phyloP scores from a whole-genome alignment of 805 yeast species.

The Tetrapisispora fleetii region DNA sequence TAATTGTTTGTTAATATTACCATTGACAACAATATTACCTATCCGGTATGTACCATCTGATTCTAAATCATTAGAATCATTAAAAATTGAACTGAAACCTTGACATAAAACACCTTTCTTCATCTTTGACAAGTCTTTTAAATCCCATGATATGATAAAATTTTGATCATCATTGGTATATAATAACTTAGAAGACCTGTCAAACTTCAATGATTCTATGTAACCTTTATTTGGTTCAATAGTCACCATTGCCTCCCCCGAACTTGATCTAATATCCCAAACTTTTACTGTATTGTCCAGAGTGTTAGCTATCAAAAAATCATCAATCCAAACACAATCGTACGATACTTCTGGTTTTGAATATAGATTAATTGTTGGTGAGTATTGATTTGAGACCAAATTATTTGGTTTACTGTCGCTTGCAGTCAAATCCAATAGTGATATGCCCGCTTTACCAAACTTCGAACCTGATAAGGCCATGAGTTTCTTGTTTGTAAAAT shows the following conservation, averaged over 20 bases:
- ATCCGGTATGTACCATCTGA: conserved; percentile 14
- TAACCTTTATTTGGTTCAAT: conserved; percentile 18
- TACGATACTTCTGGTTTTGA: conserved; percentile 3
- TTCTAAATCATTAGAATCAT: conserved; percentile 3
- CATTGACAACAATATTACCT: conserved; percentile 21
- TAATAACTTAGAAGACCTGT: conserved; percentile 8
- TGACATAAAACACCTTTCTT: conserved; percentile 14
- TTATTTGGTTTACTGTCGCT: conserved; percentile 9
- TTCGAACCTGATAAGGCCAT: conserved; percentile 43
- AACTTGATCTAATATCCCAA: conserved; percentile 21
- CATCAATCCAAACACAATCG: conserved; percentile 19
- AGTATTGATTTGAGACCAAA: conserved; percentile 15
- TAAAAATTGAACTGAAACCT: conserved; percentile 13
- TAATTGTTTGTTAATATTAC: conserved; percentile 3
- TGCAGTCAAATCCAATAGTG: conserved; percentile 60
- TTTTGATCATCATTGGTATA: conserved; percentile 18
- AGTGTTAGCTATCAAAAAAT: conserved; percentile 15
- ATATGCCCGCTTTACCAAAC: conserved; percentile 64
- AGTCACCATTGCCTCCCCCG: conserved; percentile 12
- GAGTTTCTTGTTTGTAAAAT: conserved; percentile 33
- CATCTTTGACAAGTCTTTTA: conserved; percentile 10
- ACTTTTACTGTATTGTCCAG: conserved; percentile 14
- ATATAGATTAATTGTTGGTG: conserved; percentile 5
- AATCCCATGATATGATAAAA: conserved; percentile 21
- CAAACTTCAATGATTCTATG: conserved; percentile 8